Conservation (phyloP, 225 moss, liverwort and hornwort genomes). For the Sphagnum tenellum region DNA sequence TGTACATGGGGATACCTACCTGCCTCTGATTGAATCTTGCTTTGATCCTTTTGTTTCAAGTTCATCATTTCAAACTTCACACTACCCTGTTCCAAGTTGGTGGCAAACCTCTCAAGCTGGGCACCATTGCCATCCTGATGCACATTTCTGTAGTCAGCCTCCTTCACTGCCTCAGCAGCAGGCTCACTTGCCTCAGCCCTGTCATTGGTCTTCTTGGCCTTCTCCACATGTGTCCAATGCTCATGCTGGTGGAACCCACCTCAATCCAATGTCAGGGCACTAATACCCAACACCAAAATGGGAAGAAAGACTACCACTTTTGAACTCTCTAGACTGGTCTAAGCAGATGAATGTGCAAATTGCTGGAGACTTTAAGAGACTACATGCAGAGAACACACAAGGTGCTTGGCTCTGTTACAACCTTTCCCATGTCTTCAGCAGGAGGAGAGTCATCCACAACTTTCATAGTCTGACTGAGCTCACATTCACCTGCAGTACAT, state of each 20-base stretch:
- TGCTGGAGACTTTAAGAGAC: too few relatives aligned
- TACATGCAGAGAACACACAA: too few relatives aligned
- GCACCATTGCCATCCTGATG: conserved; percentile 32
- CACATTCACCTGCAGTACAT: too few relatives aligned
- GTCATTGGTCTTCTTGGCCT: conserved; percentile 9
- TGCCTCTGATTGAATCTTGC: conserved; percentile 18
- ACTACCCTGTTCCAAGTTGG: conserved; percentile 39
- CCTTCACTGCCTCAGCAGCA: conserved; percentile 35
- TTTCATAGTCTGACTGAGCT: too few relatives aligned
- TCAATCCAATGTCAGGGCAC: too few relatives aligned
- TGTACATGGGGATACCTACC: conserved; percentile 9
- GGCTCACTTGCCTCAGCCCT: conserved; percentile 33
- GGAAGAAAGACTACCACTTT: too few relatives aligned
- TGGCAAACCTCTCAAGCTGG: conserved; percentile 57
- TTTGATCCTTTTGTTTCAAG: conserved; percentile 16
- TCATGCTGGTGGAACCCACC: neutral
- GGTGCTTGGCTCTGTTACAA: too few relatives aligned
- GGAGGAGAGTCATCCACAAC: too few relatives aligned
- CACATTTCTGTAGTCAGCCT: conserved; percentile 23
- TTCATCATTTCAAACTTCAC: conserved; percentile 25
- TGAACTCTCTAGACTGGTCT: too few relatives aligned
- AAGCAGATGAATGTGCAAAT: too few relatives aligned
- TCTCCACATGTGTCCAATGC: conserved; percentile 26
- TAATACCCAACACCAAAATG: too few relatives aligned
- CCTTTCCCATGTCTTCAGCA: too few relatives aligned